phyloP scores from a whole-genome alignment of 495 filamentous ascomycete genomes.

The Annulohypoxylon maeteangense region DNA sequence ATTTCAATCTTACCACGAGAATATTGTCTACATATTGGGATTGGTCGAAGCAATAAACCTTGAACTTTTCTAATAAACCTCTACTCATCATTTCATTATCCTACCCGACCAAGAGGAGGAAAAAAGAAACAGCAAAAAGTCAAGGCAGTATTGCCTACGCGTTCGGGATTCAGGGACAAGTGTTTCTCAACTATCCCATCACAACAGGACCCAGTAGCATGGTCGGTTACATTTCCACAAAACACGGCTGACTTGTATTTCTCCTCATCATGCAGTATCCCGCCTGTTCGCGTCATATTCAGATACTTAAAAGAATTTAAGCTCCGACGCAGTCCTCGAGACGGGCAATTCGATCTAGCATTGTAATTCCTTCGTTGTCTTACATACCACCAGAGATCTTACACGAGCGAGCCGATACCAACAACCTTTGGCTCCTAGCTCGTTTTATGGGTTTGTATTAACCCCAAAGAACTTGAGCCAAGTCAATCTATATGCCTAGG shows the following conservation, averaged over 20 bases:
- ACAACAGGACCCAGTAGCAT: slow-evolving; percentile 30
- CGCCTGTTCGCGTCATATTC: slow-evolving; percentile 38
- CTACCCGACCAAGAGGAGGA: slow-evolving; percentile 4
- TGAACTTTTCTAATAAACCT: slow-evolving; percentile 9
- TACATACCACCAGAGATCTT: slow-evolving; percentile 10
- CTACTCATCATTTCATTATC: slow-evolving; percentile 23
- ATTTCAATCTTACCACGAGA: slow-evolving; percentile 8
- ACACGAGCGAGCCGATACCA: slow-evolving; percentile 30
- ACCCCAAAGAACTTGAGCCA: slow-evolving; percentile 37
- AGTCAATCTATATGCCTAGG: slow-evolving; percentile 62
- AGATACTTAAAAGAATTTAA: slow-evolving; percentile 21
- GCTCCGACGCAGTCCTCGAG: slow-evolving; percentile 26
- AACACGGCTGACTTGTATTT: slow-evolving; percentile 47
- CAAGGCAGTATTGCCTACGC: slow-evolving; percentile 5
- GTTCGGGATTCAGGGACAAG: slow-evolving; percentile 34
- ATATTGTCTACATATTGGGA: not conserved
- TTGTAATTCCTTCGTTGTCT: slow-evolving; percentile 23
- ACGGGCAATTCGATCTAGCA: slow-evolving; percentile 13
- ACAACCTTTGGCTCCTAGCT: slow-evolving; percentile 14
- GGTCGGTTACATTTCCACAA: slow-evolving; percentile 46
- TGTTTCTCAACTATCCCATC: slow-evolving; percentile 34
- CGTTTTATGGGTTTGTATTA: slow-evolving; percentile 44
- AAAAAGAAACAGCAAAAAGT: not conserved
- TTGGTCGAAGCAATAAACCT: slow-evolving; percentile 22
- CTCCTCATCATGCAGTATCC: slow-evolving; percentile 48